Evolutionary conservation across 1,284 basidiomycete genomes (phyloP).

Genomic region (Irpex sp.): DNA sequence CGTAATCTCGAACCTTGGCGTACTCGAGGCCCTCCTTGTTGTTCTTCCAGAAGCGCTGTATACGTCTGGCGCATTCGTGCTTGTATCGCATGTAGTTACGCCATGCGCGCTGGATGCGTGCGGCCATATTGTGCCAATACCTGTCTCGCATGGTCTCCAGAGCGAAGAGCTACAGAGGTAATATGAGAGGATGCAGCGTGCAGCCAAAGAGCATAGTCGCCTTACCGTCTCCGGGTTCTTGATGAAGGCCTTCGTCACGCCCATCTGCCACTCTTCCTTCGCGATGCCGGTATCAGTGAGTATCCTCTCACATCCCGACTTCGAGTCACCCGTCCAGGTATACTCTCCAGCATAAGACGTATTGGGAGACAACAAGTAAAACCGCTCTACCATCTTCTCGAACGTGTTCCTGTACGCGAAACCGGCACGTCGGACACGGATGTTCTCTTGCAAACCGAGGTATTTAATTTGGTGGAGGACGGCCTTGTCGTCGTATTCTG

Average conservation of each 20-base stretch:
- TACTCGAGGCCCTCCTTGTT: slow-evolving; percentile 93
- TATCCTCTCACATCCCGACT: slow-evolving; percentile 91
- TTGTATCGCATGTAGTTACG: slow-evolving; percentile 94
- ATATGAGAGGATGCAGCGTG: background rate
- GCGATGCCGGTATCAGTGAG: slow-evolving; percentile 93
- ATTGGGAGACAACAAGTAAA: slow-evolving; percentile 91
- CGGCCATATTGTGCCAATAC: slow-evolving; percentile 99
- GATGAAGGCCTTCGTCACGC: slow-evolving; percentile 97
- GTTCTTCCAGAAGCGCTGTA: slow-evolving; percentile 98
- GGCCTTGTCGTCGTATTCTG: slow-evolving; percentile 92
- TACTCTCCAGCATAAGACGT: slow-evolving; percentile 99
- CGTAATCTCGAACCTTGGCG: slow-evolving; percentile 87
- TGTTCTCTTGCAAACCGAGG: slow-evolving; percentile 97
- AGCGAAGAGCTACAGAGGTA: slow-evolving; percentile 75
- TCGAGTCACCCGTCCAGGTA: slow-evolving; percentile 89
- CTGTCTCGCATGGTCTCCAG: slow-evolving; percentile 98
- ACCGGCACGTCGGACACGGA: slow-evolving; percentile 92
- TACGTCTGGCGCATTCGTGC: slow-evolving; percentile 90
- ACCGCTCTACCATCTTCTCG: slow-evolving; percentile 97
- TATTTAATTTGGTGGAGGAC: slow-evolving; percentile 99
- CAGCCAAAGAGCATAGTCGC: background rate
- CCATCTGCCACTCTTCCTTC: slow-evolving; percentile 99
- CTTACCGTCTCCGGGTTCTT: slow-evolving; percentile 97
- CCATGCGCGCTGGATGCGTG: slow-evolving; percentile 94
- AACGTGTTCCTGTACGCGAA: slow-evolving; percentile 98